Conservation (phyloP, 768 basidiomycete species). For the Leccinum imitatum region DNA sequence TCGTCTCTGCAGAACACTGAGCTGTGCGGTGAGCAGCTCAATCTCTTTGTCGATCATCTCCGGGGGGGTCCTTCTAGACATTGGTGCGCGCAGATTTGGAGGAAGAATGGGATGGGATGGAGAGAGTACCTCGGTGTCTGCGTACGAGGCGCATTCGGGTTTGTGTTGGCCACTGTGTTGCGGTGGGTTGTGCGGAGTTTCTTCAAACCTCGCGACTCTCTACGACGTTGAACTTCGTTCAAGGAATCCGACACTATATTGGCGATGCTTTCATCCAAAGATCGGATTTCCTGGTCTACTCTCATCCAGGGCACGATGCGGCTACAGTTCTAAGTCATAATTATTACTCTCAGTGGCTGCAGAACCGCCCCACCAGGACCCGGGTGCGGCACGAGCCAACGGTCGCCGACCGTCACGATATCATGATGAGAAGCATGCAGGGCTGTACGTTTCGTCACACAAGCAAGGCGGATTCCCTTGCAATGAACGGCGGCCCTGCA, state of each 20-base stretch:
- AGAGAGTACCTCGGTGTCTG: slow-evolving; percentile 1
- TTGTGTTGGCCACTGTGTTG: neutral
- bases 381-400: neutral
- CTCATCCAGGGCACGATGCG: neutral
- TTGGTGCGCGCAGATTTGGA: slow-evolving; percentile 8
- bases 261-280: neutral
- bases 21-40: slow-evolving; percentile 37
- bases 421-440: neutral
- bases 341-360: neutral
- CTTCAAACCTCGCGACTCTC: neutral
- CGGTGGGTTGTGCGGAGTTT: neutral
- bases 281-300: neutral
- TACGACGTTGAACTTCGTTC: neutral
- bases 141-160: neutral
- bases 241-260: neutral
- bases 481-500: neutral
- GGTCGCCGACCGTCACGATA: neutral
- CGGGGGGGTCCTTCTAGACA: slow-evolving; percentile 20
- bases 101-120: neutral
- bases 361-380: neutral
- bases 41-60: slow-evolving; percentile 38
- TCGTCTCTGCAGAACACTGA: slow-evolving; percentile 35
- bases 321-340: neutral
- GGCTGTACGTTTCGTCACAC: neutral
- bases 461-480: neutral